Conservation (phyloP, 2,329 filamentous ascomycete species). For the Neobulgaria alba region DNA sequence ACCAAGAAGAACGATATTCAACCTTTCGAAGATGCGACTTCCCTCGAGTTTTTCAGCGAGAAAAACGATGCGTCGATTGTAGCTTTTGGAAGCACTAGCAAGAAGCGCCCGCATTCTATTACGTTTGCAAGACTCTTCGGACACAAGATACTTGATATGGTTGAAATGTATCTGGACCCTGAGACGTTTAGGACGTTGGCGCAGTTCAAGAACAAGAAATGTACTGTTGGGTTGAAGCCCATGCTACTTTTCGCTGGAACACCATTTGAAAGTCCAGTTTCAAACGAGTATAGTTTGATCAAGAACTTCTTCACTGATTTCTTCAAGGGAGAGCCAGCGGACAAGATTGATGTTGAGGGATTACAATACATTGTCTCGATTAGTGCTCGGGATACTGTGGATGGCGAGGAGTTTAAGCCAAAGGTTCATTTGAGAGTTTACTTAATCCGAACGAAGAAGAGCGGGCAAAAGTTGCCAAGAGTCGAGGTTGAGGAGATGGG, state of each 20-base stretch:
- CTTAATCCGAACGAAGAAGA: constrained; percentile 76
- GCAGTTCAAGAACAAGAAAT: constrained; percentile 70
- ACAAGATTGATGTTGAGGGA: constrained; percentile 89
- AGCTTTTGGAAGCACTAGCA: constrained; percentile 75
- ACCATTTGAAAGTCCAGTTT: constrained; percentile 73
- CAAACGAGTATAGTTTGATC: constrained; percentile 72
- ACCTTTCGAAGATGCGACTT: constrained; percentile 83
- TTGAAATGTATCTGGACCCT: constrained; percentile 77
- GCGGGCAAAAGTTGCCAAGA: constrained; percentile 76
- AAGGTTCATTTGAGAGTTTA: constrained; percentile 68
- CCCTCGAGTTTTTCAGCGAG: constrained; percentile 88
- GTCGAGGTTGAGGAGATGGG: constrained; percentile 95
- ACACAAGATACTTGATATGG: constrained; percentile 87
- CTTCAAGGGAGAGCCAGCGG: constrained; percentile 71
- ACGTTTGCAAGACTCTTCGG: constrained; percentile 77
- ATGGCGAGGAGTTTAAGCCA: constrained; percentile 42
- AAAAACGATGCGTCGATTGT: constrained; percentile 91
- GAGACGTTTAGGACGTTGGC: constrained; percentile 59
- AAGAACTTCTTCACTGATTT: constrained; percentile 86
- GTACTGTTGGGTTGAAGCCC: constrained; percentile 75
- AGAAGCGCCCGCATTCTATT: constrained; percentile 90
- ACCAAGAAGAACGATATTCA: constrained; percentile 95
- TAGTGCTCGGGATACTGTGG: constrained; percentile 56
- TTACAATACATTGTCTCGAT: constrained; percentile 85
- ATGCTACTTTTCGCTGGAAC: constrained; percentile 87